These are phyloP conservation scores for Trichophyton benhamiae DNA, from an alignment of 2,329 filamentous ascomycete species.

Conservation along the genomic window DNA sequence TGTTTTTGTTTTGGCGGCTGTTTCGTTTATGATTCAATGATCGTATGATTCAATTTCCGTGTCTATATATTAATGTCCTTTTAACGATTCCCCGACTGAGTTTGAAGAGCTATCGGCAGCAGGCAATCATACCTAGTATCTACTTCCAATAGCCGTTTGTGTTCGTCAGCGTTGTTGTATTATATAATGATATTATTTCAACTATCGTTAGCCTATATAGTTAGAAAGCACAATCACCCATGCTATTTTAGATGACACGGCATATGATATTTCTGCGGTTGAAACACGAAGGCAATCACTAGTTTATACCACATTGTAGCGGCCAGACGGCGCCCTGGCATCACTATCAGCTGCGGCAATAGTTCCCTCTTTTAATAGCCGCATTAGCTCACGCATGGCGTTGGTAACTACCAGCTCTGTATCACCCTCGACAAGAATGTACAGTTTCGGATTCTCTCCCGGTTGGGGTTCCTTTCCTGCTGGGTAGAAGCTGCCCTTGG, in stretches of 20 bases:
- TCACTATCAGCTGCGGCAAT: conserved; percentile 82
- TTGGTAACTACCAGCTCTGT: conserved; percentile 85
- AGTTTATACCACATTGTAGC: conserved; percentile 70
- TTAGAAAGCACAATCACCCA: background rate
- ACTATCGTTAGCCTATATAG: background rate
- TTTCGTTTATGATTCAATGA: background rate
- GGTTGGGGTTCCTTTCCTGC: conserved; percentile 65
- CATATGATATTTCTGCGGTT: background rate
- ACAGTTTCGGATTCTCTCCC: conserved; percentile 78
- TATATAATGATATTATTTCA: no score
- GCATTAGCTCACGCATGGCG: conserved; percentile 80
- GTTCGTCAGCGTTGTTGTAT: no score
- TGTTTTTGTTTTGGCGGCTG: background rate
- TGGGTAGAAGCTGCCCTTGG: conserved; percentile 84
- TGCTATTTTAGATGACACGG: background rate
- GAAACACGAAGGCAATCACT: background rate
- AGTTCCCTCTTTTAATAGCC: conserved; percentile 78
- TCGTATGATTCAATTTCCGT: background rate
- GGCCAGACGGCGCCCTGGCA: conserved; percentile 62
- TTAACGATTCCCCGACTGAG: no score
- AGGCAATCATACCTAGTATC: no score
- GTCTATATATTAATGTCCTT: no score
- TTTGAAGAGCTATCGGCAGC: no score
- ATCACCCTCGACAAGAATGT: conserved; percentile 94
- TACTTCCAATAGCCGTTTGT: no score